Evolutionary conservation across 495 filamentous ascomycete genomes (phyloP), one percentile per base, ranked within the genome.

Genomic region (Elaphomyces granulatus): DNA sequence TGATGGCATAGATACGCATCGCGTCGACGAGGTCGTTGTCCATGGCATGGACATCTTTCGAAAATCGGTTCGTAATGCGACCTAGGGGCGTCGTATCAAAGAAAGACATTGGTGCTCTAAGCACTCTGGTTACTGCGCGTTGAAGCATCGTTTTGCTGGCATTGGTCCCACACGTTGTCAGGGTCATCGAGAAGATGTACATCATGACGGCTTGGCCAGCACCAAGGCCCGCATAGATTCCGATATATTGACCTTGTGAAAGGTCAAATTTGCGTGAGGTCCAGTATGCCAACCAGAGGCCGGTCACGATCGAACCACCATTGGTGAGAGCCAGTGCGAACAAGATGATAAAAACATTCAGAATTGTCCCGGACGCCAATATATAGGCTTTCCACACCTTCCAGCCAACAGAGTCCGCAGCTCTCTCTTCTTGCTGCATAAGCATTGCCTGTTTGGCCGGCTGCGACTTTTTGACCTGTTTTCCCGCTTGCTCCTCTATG

Each of bases 31-130:
- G 66, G 32, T 74, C 86, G 55, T 94, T 95, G 56, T 98, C 90
- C 86, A 98, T 92, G 21, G 82, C 80, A 50, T 93, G 81, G 34
- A 95, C 79, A 56, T 98, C 90, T 50, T 87, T 85, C 2, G 87
- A 88, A 61, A 98, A 98, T 15, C 90, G 82, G 53, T 96, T 98
- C 7, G 86, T 90, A 53, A 98, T 94, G 17, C 90, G 78, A n/a
- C 90, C 90, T 0, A 95, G 64, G 1, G 90, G 90, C 0, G 90
- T 98, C 0, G 88, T 95, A 47, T 95, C 90, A 64, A 96, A 95
- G 67, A 96, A 96, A 3, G 80, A 79, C 87, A 96, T 93, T 0
- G 90, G 90, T 0, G 90, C 88, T 35, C 87, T 74, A 31, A 98
- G 67, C 1, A 86, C 82, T 32, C 80, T 74, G 8, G 59, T 70